Base-by-base conservation (phyloP, 257 asterid genomes). In the Lycium ferocissimum region DNA sequence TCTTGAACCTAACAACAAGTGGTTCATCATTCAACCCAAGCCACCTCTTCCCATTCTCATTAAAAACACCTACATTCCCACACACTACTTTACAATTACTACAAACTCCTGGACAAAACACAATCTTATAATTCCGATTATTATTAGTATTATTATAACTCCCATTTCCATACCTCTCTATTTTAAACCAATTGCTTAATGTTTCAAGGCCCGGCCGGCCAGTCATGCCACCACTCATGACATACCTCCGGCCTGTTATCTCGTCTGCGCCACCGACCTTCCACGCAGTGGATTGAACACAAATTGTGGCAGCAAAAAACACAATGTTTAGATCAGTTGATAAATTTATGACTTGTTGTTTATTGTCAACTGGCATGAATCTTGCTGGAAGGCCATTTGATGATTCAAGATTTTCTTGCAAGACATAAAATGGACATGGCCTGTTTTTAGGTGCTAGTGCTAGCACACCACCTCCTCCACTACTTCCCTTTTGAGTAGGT, bases 251-350 rank as follows among this genome's bases (percentile, higher is more conserved):
- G 53, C 94, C 90, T 0, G 89, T 87, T 0, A 54, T 79, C 53
- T 67, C 67, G 65, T 91, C 92, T 0, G 45, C 17, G 7, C 65
- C 75, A 0, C 90, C 90, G 12, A 89, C 45, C 85, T 82, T 90
- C 95, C 94, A 92, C 43, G 86, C 94, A 0, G 93, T 91, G 7
- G 91, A 85, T 67, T 91, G 96, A 73, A 91, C 94, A 53, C 94
- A 93, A 17, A 85, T 76, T 2, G 94, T 93, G 84, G 91, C 92
- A 11, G 90, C 91, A 88, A 66, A 71, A 65, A 91, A 87, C 80
- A 35, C 93, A 13, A 93, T 45, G 86, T 91, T 93, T 79, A 91
- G 2, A 85, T 93, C 94, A 40, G 47, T 67, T 0, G 88, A 85
- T 80, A 86, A 62, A 9, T 12, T 81, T 62, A 93, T 33, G 7